phyloP scores from a whole-genome alignment of 352 stramenopile genomes.

The Phytophthora sp. region DNA sequence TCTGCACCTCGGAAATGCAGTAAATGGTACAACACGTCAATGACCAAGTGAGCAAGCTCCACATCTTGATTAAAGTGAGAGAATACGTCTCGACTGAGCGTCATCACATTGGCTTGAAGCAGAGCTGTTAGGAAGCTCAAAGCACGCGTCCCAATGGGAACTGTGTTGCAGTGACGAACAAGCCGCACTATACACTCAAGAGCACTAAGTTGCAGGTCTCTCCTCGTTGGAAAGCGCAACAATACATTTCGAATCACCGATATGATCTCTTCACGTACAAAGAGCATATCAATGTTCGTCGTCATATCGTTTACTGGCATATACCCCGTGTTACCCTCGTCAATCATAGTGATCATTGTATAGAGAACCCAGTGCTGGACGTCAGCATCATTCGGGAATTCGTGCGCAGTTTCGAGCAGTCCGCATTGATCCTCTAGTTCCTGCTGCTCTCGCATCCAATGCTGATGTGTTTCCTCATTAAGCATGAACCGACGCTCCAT shows the following conservation, averaged over 20 bases:
- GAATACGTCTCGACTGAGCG: slow-evolving; percentile 26
- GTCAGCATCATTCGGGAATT: slow-evolving; percentile 40
- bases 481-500: slow-evolving; percentile 25
- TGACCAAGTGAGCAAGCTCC: slow-evolving; percentile 24
- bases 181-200: slow-evolving; percentile 25
- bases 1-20: slow-evolving; percentile 16
- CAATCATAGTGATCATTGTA: slow-evolving; percentile 27
- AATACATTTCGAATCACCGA: slow-evolving; percentile 26
- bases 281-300: slow-evolving; percentile 13
- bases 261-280: slow-evolving; percentile 23
- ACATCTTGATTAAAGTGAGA: slow-evolving; percentile 27
- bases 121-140: slow-evolving; percentile 12
- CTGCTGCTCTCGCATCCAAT: slow-evolving; percentile 34
- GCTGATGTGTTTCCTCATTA: slow-evolving; percentile 19
- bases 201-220: slow-evolving; percentile 29
- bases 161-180: slow-evolving; percentile 17
- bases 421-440: slow-evolving; percentile 36
- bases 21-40: slow-evolving; percentile 35
- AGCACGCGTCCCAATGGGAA: not conserved
- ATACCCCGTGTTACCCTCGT: slow-evolving; percentile 7
- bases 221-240: slow-evolving; percentile 19
- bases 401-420: slow-evolving; percentile 37
- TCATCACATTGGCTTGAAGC: slow-evolving; percentile 30
- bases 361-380: slow-evolving; percentile 42
- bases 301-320: slow-evolving; percentile 4